Evolutionary conservation across 768 basidiomycete species (phyloP), one percentile per base, ranked within the genome.

Genomic region (Tricholoma flavovirens): DNA sequence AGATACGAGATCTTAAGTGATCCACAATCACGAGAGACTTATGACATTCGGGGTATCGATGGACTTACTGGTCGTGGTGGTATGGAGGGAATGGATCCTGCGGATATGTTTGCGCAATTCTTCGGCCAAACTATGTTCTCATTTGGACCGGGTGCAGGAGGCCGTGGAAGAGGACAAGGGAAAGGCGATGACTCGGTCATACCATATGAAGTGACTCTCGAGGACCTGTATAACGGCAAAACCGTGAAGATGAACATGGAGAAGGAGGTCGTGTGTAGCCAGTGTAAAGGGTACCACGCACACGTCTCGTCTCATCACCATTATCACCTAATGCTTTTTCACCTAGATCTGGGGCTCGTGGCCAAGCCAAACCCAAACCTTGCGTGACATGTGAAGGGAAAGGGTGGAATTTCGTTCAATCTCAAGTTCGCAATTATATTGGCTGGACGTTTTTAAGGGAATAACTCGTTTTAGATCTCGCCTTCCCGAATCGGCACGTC

Each of bases 201-300:
- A 60, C 82, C 85, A 3, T 88, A 95, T 67, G 80, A 90, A 38
- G 90, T 96, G 53, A 87, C 90, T 4, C 77, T 98, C 29, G 95
- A 97, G 71, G 95, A 98, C 68, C 74, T 95, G 19, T 98, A 93
- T 72, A 90, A 88, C 55, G 96, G 95, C 29, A 95, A 94, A 71
- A 81, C 80, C 9, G 86, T 94, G 55, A 90, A 86, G 67, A 84
- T 98, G 76, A 90, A 84, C 62, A 83, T 97, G 77, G 93, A 96
- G 71, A 87, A 91, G 64, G 86, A 93, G 66, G 73, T 87, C 8
- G 72, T 90, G 2, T 98, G 96, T 69, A 76, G 75, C 12, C 71
- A 73, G 11, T 98, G 96, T 70, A 86, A 85, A 68, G 96, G 95
- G 88, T 89, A 30, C 15, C 9, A 49, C 6, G 11, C 17, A 49